Percentiles rank a stretch among this genome's conserved stretches.
These are phyloP conservation scores for Trypanosoma rangeli DNA, from an alignment of 208 protist genomes.

Conservation along the genomic window DNA sequence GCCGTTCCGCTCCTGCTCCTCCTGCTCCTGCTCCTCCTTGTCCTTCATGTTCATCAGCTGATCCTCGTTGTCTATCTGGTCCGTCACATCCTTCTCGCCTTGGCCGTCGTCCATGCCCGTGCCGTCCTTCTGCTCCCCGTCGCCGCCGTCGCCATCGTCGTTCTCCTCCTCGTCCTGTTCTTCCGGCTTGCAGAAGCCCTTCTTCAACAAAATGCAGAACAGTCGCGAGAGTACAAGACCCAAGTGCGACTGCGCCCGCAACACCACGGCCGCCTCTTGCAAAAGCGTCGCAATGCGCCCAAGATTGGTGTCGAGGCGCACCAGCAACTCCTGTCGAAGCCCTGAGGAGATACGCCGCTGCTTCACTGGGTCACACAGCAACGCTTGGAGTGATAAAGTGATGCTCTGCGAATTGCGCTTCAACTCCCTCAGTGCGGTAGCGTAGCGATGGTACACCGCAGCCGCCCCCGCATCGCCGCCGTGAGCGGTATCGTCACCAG, in stretches of 20 bases:
- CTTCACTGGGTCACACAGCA: constrained; percentile 12
- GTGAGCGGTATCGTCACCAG: background rate
- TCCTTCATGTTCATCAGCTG: constrained; percentile 93
- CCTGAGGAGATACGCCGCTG: constrained; percentile 1
- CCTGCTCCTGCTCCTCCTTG: constrained; percentile 85
- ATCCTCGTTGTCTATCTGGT: constrained; percentile 98
- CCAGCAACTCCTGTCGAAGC: constrained; percentile 15
- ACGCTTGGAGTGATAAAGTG: constrained; percentile 4
- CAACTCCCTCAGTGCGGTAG: constrained; percentile 25
- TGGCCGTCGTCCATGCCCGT: constrained; percentile 99
- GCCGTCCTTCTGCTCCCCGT: constrained; percentile 78
- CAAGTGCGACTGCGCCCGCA: constrained; percentile 63
- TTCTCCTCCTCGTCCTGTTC: constrained; percentile 71
- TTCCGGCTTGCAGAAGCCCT: constrained; percentile 95
- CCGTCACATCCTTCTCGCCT: constrained; percentile 98
- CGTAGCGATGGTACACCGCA: constrained; percentile 14
- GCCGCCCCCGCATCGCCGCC: constrained; percentile 12
- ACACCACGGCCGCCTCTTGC: constrained; percentile 24
- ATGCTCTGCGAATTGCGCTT: background rate
- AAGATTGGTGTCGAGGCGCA: constrained; percentile 5
- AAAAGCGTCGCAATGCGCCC: constrained; percentile 8
- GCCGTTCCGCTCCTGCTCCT: constrained; percentile 70
- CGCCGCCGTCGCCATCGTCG: constrained; percentile 67
- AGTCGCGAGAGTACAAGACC: constrained; percentile 85
- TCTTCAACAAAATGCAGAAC: constrained; percentile 89